These are phyloP conservation scores for Grifola frondosa DNA, from an alignment of 1,284 basidiomycete genomes.

Conservation along the genomic window DNA sequence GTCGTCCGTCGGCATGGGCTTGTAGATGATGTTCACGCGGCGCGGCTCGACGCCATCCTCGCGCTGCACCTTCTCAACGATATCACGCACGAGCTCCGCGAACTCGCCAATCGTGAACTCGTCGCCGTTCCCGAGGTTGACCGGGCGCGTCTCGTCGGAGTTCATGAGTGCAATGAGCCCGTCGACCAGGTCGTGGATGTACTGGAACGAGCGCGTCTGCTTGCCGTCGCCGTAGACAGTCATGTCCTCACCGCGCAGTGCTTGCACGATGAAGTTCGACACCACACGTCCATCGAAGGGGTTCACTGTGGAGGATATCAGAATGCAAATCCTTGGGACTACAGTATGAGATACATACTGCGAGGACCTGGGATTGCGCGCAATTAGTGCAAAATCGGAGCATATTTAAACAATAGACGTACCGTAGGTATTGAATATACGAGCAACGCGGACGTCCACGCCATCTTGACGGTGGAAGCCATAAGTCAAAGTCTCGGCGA, in stretches of 20 bases:
- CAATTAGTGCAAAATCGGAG: background rate
- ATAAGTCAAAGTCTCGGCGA: slow-evolving; percentile 93
- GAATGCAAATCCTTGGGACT: too few species aligned
- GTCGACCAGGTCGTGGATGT: slow-evolving; percentile 81
- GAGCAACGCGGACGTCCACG: slow-evolving; percentile 93
- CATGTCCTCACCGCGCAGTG: slow-evolving; percentile 92
- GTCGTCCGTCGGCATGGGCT: slow-evolving; percentile 89
- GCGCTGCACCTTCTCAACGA: slow-evolving; percentile 86
- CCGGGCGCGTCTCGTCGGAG: slow-evolving; percentile 85
- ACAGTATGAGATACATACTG: slow-evolving; percentile 40
- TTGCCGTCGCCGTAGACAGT: slow-evolving; percentile 96
- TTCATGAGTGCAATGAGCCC: slow-evolving; percentile 92
- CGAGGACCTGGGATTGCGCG: slow-evolving; percentile 39
- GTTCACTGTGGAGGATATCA: slow-evolving; percentile 68
- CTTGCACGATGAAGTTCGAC: slow-evolving; percentile 97
- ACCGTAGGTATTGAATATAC: slow-evolving; percentile 94
- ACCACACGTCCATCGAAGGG: slow-evolving; percentile 96
- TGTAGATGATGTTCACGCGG: slow-evolving; percentile 75
- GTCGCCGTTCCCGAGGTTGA: slow-evolving; percentile 92
- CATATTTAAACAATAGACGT: slow-evolving; percentile 12
- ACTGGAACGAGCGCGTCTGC: slow-evolving; percentile 97
- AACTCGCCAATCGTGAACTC: slow-evolving; percentile 95
- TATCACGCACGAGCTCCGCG: slow-evolving; percentile 83
- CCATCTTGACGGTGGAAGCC: slow-evolving; percentile 93
- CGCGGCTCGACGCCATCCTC: slow-evolving; percentile 70